These are phyloP conservation scores for Orbilia quercus DNA, from an alignment of 2,329 filamentous ascomycete species.

Conservation along the genomic window DNA sequence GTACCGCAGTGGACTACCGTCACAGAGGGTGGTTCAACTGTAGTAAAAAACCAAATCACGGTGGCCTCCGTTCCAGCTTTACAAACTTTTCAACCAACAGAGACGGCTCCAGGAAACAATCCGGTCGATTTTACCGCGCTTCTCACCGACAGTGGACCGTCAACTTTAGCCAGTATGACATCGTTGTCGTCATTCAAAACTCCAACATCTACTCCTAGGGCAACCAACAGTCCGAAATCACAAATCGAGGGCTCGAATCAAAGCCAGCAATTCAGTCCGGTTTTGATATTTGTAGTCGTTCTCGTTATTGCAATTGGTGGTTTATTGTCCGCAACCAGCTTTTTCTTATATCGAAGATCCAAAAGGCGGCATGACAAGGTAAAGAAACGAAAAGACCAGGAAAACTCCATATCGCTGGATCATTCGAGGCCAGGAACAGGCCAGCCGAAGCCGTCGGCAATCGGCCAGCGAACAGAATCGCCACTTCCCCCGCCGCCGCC, in stretches of 20 bases:
- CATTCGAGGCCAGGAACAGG: neutral
- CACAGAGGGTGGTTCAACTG: conserved; percentile 30
- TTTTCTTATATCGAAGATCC: conserved; percentile 33
- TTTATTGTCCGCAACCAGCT: conserved; percentile 16
- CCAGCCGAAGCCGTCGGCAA: neutral
- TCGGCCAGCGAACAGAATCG: conserved; percentile 9
- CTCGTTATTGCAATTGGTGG: conserved; percentile 35
- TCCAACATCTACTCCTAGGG: neutral
- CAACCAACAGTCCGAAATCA: neutral
- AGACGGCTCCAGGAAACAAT: conserved; percentile 8
- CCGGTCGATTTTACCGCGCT: conserved; percentile 19
- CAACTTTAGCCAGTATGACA: conserved; percentile 13
- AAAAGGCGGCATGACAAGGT: conserved; percentile 21
- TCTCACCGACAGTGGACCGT: conserved; percentile 25
- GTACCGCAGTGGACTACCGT: conserved; percentile 41
- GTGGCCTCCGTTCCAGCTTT: conserved; percentile 26
- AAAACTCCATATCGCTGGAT: neutral
- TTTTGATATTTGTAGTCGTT: conserved; percentile 31
- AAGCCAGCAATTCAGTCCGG: conserved; percentile 20
- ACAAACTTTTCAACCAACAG: conserved; percentile 23
- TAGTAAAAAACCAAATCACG: conserved; percentile 43
- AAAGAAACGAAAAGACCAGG: conserved; percentile 6
- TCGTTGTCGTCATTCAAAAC: conserved; percentile 13
- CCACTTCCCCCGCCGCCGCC: neutral
- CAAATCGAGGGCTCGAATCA: conserved; percentile 2